Conservation (phyloP, 2,329 filamentous ascomycete genomes). For the Mycocentrospora acerina region DNA sequence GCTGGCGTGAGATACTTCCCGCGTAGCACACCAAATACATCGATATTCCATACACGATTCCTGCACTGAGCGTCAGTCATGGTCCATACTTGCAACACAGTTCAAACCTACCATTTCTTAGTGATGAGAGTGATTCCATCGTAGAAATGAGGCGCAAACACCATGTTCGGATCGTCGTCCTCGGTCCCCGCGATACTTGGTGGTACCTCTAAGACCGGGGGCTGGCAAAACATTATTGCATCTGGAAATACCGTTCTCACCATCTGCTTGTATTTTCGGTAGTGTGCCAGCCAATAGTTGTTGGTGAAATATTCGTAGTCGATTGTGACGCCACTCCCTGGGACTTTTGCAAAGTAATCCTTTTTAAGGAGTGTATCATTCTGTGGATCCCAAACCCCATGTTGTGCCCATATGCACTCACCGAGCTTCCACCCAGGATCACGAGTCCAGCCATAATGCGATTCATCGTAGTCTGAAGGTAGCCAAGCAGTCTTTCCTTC, state of each 20-base stretch:
- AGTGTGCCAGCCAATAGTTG: conserved; percentile 86
- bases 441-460: conserved; percentile 84
- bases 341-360: conserved; percentile 83
- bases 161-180: conserved; percentile 87
- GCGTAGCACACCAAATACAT: conserved; percentile 87
- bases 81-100: no score
- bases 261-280: conserved; percentile 71
- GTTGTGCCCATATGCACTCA: conserved; percentile 95
- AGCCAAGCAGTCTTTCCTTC: conserved; percentile 85
- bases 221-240: conserved; percentile 87
- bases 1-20: conserved; percentile 86
- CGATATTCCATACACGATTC: conserved; percentile 95
- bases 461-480: conserved; percentile 78
- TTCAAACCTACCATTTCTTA: conserved; percentile 73
- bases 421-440: conserved; percentile 88
- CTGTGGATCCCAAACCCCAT: conserved; percentile 87
- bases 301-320: conserved; percentile 88
- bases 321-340: conserved; percentile 69
- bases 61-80: conserved; percentile 36
- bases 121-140: conserved; percentile 96
- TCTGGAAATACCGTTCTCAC: conserved; percentile 76
- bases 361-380: conserved; percentile 77
- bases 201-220: conserved; percentile 87
- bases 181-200: conserved; percentile 81
- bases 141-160: conserved; percentile 94